Evolutionary conservation across 1,139 yeast genomes (phyloP).

Genomic region (Debaryomyces nepalensis): DNA sequence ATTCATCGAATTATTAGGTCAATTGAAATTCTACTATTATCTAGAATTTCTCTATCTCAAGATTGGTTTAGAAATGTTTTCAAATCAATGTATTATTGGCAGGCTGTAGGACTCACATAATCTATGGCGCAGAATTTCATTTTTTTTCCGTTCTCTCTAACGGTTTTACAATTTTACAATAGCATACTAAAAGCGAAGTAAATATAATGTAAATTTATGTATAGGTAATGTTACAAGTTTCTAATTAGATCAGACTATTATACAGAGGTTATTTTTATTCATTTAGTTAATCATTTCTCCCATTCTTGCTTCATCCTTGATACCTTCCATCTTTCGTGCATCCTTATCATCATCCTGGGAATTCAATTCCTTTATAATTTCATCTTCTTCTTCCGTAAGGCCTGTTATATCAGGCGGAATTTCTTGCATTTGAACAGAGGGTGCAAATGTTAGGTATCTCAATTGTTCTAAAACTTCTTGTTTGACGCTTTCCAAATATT

Average conservation of each 20-base stretch:
- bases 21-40: slow-evolving; percentile 1
- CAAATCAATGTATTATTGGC: background rate
- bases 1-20: slow-evolving; percentile 4
- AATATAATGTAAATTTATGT: too few species aligned
- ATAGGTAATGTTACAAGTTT: slow-evolving; percentile 5
- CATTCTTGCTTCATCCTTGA: slow-evolving; percentile 36
- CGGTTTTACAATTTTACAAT: background rate
- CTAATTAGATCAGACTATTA: slow-evolving; percentile 6
- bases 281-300: slow-evolving; percentile 23
- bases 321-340: slow-evolving; percentile 18
- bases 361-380: slow-evolving; percentile 52
- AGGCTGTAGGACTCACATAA: background rate
- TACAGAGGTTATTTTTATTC: background rate
- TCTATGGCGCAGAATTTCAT: slow-evolving; percentile 4
- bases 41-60: background rate
- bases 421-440: slow-evolving; percentile 90
- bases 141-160: background rate
- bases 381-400: slow-evolving; percentile 64
- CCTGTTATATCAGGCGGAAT: slow-evolving; percentile 85
- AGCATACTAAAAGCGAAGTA: too few species aligned
- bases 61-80: background rate
- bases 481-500: slow-evolving; percentile 79
- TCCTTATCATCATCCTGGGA: slow-evolving; percentile 50
- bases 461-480: slow-evolving; percentile 81
- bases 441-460: slow-evolving; percentile 85